phyloP scores from a whole-genome alignment of 2,329 filamentous ascomycete genomes.

The Aspergillus transmontanensis region DNA sequence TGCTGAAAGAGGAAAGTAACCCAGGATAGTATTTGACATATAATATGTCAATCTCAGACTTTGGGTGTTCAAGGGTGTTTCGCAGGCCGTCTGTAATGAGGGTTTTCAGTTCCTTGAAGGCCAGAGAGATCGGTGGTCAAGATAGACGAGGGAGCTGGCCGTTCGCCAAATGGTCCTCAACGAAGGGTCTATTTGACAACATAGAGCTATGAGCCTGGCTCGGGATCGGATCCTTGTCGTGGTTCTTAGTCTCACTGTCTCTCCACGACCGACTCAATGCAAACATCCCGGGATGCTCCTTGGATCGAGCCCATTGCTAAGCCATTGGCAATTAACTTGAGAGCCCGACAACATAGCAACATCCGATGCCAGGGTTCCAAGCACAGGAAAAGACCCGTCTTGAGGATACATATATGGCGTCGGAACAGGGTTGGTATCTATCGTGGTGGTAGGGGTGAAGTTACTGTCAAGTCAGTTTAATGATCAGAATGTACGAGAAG shows the following conservation, averaged over 20 bases:
- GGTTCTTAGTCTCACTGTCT: not conserved
- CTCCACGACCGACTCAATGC: slow-evolving; percentile 1
- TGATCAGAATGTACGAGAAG: not conserved
- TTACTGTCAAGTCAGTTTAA: slow-evolving; percentile 4
- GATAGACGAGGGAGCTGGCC: not conserved
- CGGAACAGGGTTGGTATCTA: not conserved
- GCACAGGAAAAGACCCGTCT: slow-evolving; percentile 3
- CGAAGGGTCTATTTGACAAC: not conserved
- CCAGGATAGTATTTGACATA: not conserved
- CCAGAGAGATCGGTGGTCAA: not conserved
- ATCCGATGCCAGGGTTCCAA: slow-evolving; percentile 11
- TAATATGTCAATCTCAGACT: not conserved
- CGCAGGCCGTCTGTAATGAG: not conserved
- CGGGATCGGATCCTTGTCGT: not conserved
- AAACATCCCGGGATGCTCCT: slow-evolving; percentile 16
- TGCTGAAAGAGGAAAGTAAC: not conserved
- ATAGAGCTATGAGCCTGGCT: not conserved
- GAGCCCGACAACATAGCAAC: slow-evolving; percentile 8
- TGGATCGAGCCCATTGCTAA: slow-evolving; percentile 14
- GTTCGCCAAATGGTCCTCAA: not conserved
- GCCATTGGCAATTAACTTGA: slow-evolving; percentile 14
- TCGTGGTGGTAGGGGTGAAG: not conserved
- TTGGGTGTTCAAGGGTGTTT: not conserved
- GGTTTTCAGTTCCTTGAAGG: not conserved
- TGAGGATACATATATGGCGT: slow-evolving; percentile 5